A percentile compares a stretch with the other conserved stretches of the same genome.
These are phyloP conservation scores for Penicillium flavigenum DNA, from an alignment of 495 filamentous ascomycete genomes.

Conservation along the genomic window DNA sequence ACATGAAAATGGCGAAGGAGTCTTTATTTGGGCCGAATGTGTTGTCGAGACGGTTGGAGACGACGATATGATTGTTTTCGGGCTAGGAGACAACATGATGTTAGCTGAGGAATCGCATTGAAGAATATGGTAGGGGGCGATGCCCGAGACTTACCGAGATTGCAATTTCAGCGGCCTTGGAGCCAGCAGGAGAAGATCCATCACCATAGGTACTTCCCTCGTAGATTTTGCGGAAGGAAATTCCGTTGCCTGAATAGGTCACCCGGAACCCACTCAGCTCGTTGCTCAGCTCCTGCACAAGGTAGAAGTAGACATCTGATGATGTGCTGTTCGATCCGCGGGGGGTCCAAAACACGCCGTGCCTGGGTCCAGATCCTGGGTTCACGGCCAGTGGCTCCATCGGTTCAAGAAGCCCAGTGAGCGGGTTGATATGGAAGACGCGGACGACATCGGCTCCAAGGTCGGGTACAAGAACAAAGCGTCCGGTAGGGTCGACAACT, in stretches of 20 bases:
- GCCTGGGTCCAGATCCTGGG: conserved; percentile 61
- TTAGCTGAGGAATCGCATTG: not conserved
- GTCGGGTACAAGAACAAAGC: conserved; percentile 61
- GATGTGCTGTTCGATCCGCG: conserved; percentile 10
- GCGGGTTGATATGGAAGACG: conserved; percentile 49
- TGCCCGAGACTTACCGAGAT: conserved; percentile 51
- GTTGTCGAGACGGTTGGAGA: conserved; percentile 61
- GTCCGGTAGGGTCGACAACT: conserved; percentile 59
- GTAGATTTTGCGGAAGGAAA: conserved; percentile 42
- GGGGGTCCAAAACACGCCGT: conserved; percentile 54
- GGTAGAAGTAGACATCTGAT: conserved; percentile 52
- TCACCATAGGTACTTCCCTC: conserved; percentile 47
- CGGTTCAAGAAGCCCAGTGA: conserved; percentile 18
- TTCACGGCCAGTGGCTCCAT: conserved; percentile 18
- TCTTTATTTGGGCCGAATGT: conserved; percentile 44
- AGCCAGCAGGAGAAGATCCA: conserved; percentile 31
- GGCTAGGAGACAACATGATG: conserved; percentile 4
- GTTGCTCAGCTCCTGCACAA: conserved; percentile 58
- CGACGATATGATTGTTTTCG: conserved; percentile 27
- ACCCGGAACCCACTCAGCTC: conserved; percentile 54
- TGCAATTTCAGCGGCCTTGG: conserved; percentile 57
- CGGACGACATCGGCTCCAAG: conserved; percentile 63
- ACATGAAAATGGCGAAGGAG: conserved; percentile 42
- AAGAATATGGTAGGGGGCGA: not conserved
- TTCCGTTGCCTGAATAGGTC: conserved; percentile 38